Base-by-base conservation (phyloP, 805 yeast genomes). In the Priceomyces medius region DNA sequence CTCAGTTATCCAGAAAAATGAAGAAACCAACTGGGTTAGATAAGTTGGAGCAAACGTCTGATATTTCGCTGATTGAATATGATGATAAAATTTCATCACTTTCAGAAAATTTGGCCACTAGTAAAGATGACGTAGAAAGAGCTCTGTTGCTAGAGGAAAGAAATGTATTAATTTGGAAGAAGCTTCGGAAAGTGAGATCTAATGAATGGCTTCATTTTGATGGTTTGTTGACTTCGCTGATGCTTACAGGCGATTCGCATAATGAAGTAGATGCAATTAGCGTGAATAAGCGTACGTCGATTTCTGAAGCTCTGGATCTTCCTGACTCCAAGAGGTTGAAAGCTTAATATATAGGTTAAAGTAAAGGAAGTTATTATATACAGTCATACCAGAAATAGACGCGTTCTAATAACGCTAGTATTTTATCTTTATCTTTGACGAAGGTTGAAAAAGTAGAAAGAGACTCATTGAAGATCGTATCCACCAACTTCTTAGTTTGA, bases 1-100 rank as follows among this genome's bases (percentile, higher is more conserved):
- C 76, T 3, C 73, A 66, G 46, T 54, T 70, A 14, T 61, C 74
- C 1, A 48, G 74, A 24, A 60, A 59, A 37, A 69, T 71, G 74
- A 66, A 54, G 40, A 57, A 55, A 0, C 34, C 37, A n/a, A 56
- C 64, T 3, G 74, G 72, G 1, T 43, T 69, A n/a, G 55, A 44
- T 0, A 54, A 48, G 20, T 43, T 57, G 14, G 33, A 44, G 4
- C 40, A 27, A 7, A 9, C 28, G 8, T 35, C 35, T n/a, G 44
- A 37, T 18, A 33, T 19, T 20, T 17, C 17, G 8, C 14, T 20
- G 16, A 34, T 10, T 14, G 31, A 18, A 3, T 47, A 35, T 28
- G 45, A 45, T 20, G 37, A 32, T 2, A 32, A 27, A 2, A 45
- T 56, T 12, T 38, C 27, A 3, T 24, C n/a, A 20, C 31, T 56